Evolutionary conservation across 192 early-diverging fungal genomes (phyloP), one percentile per base, ranked within the genome.

Genomic region (Helicostylum pulchrum): DNA sequence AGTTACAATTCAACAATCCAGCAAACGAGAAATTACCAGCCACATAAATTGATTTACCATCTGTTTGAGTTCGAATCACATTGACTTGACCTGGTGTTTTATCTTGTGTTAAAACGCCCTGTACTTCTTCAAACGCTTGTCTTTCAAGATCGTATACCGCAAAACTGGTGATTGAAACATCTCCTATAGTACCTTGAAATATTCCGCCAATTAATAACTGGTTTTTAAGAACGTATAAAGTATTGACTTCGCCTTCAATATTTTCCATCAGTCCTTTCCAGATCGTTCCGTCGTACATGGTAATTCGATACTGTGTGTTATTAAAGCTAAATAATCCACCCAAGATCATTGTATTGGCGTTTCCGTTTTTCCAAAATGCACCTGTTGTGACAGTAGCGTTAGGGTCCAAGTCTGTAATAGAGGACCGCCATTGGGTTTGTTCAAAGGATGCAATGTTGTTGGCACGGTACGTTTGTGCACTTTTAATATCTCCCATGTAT

Each of bases 161-260:
- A 10, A 87, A 76, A 15, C 84, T 79, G 53, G 61, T 72, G 4
- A 26, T 19, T 5, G 57, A 7, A 0, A 58, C 62, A 3, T 64
- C 14, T 9, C 45, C 43, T n/a, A 60, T 30, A n/a, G 66, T 66
- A 7, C 66, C 56, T 46, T 68, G 75, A 30, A 84, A 78, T 15
- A 64, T 63, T 20, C 87, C 84, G 47, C 85, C 85, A 30, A 87
- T 75, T 56, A 82, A 83, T 43, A 88, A 74, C 43, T 77, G 46
- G 49, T 79, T 76, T 9, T 84, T 70, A 5, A 76, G 64, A 19
- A 73, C 74, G 7, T 17, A 5, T 30, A 87, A 51, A 20, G 71
- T 61, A 56, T 76, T 64, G 7, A 87, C 73, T 56, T 84, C 75
- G 30, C 83, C 87, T 50, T 72, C 46, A 17, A 83, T 49, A 15